Percentiles rank a stretch among this genome's conserved stretches.
Conservation (phyloP, 2,329 filamentous ascomycete genomes). For the Talaromyces rugulosus region DNA sequence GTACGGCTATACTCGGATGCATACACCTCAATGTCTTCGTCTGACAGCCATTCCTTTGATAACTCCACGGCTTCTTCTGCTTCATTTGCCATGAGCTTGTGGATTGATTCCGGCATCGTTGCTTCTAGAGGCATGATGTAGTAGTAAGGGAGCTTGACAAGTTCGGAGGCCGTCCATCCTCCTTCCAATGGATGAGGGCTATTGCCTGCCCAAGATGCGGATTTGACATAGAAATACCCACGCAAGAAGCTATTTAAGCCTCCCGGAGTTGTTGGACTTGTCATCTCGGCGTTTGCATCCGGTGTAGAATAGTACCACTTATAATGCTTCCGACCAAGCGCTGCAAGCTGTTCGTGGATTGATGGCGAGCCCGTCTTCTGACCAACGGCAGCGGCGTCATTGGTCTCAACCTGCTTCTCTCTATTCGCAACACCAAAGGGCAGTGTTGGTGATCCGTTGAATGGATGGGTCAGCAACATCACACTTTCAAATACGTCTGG, state of each 20-base stretch:
- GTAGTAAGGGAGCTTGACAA: conserved; percentile 61
- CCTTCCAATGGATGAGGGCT: conserved; percentile 48
- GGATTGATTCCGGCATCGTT: conserved; percentile 58
- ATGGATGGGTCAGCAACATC: conserved; percentile 63
- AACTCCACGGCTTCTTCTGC: conserved; percentile 34
- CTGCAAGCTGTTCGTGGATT: conserved; percentile 54
- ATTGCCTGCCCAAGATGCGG: conserved; percentile 56
- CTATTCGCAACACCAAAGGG: conserved; percentile 44
- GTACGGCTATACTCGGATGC: conserved; percentile 57
- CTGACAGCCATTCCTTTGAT: conserved; percentile 50
- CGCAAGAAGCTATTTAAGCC: conserved; percentile 57
- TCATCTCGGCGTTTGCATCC: conserved; percentile 34
- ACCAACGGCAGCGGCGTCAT: background rate
- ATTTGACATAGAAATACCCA: conserved; percentile 66
- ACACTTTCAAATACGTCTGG: conserved; percentile 62
- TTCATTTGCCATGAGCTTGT: conserved; percentile 51
- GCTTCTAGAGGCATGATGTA: conserved; percentile 60
- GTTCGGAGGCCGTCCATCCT: conserved; percentile 53
- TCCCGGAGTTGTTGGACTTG: conserved; percentile 28
- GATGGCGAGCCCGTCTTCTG: conserved; percentile 12
- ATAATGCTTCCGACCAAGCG: conserved; percentile 60
- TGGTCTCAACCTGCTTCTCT: background rate
- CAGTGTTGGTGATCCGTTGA: conserved; percentile 50
- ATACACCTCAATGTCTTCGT: conserved; percentile 58
- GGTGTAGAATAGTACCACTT: conserved; percentile 54